phyloP scores from a whole-genome alignment of 1,139 yeast species.

The Debaryomyces udenii region DNA sequence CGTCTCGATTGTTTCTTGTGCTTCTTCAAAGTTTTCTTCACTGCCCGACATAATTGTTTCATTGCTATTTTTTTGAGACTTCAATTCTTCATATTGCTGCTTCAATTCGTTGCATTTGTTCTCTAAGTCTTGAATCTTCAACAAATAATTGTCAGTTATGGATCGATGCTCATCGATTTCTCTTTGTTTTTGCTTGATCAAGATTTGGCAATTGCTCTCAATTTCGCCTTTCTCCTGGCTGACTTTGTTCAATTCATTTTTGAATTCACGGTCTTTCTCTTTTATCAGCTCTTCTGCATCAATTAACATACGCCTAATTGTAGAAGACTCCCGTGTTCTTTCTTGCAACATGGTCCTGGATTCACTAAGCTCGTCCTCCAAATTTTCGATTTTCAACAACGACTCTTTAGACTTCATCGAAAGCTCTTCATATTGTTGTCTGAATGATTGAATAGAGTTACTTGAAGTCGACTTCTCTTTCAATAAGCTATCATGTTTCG shows the following conservation, averaged over 20 bases:
- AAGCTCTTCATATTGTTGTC: slow-evolving; percentile 79
- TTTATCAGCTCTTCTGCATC: slow-evolving; percentile 69
- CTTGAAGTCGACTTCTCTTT: slow-evolving; percentile 51
- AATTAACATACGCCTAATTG: slow-evolving; percentile 66
- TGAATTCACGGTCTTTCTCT: slow-evolving; percentile 39
- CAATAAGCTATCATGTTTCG: slow-evolving; percentile 51
- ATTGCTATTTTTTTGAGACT: background rate
- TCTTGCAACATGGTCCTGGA: slow-evolving; percentile 74
- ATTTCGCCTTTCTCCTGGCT: slow-evolving; percentile 62
- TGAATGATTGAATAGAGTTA: slow-evolving; percentile 60
- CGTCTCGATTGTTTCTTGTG: slow-evolving; percentile 41
- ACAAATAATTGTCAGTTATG: slow-evolving; percentile 29
- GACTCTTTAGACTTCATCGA: slow-evolving; percentile 69
- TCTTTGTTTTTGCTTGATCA: slow-evolving; percentile 53
- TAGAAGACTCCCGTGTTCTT: slow-evolving; percentile 74
- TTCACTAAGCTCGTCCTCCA: slow-evolving; percentile 82
- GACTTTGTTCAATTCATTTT: slow-evolving; percentile 32
- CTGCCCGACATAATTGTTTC: slow-evolving; percentile 16
- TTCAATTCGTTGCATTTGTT: slow-evolving; percentile 41
- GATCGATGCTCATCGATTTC: slow-evolving; percentile 50
- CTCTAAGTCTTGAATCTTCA: slow-evolving; percentile 38
- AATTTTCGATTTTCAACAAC: slow-evolving; percentile 57
- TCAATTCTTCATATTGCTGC: slow-evolving; percentile 21
- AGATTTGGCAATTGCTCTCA: slow-evolving; percentile 55
- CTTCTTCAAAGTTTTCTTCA: slow-evolving; percentile 27